A percentile compares a stretch with the other conserved stretches of the same genome.
phyloP scores from a whole-genome alignment of 106 monocot species.

The Dactylorhiza incarnata region DNA sequence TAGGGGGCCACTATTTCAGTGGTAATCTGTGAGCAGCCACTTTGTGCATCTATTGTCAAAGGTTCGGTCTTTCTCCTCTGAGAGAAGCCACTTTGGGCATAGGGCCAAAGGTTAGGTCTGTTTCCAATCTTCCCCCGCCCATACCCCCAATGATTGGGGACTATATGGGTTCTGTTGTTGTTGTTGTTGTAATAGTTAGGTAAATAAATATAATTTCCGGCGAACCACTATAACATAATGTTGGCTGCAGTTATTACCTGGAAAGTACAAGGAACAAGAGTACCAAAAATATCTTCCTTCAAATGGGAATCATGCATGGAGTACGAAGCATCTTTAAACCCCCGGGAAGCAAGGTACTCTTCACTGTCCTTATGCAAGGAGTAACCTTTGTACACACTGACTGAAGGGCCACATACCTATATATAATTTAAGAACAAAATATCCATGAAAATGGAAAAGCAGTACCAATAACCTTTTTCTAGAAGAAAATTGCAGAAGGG shows the following conservation, averaged over 20 bases:
- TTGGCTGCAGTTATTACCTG: constrained; percentile 32
- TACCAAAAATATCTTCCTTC: constrained; percentile 57
- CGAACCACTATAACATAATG: not conserved
- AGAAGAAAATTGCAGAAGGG: not conserved
- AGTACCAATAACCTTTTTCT: not conserved
- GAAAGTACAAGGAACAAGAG: constrained; percentile 65
- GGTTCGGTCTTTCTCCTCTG: too few species aligned
- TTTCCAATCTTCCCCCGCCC: too few species aligned
- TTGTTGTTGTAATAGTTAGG: constrained; percentile 2
- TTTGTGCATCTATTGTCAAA: too few species aligned
- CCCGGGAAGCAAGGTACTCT: constrained; percentile 60
- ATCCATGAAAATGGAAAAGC: not conserved
- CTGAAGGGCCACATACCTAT: constrained; percentile 80
- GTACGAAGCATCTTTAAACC: constrained; percentile 60
- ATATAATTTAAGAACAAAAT: constrained; percentile 1
- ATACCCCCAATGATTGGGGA: too few species aligned
- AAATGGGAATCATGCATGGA: constrained; percentile 51
- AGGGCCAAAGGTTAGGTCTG: too few species aligned
- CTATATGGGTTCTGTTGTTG: too few species aligned
- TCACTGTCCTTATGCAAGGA: constrained; percentile 59
- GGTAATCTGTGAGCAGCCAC: too few species aligned
- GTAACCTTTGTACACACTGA: constrained; percentile 80
- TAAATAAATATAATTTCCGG: not conserved
- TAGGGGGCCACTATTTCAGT: too few species aligned
- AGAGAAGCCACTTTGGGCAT: too few species aligned